Evolutionary conservation across 805 yeast genomes (phyloP).

Genomic region (Wickerhamiella galacta): DNA sequence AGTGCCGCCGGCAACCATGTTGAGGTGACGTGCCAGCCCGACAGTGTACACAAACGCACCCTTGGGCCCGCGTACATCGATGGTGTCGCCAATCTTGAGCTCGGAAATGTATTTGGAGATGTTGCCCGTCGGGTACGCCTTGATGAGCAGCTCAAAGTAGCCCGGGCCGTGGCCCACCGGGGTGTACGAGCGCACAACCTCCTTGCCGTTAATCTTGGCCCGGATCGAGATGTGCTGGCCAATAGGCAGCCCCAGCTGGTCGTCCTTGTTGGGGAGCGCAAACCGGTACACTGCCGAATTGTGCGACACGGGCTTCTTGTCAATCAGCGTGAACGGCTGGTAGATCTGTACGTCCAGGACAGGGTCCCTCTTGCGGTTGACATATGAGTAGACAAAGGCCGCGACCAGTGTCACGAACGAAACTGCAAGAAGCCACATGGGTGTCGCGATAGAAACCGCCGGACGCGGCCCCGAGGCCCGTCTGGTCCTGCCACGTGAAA

Average conservation of each 20-base stretch:
- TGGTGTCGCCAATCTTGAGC: constrained; percentile 60
- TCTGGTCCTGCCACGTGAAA: too few species aligned
- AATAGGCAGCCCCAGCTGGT: constrained; percentile 72
- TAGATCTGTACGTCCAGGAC: constrained; percentile 49
- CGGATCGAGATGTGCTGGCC: constrained; percentile 85
- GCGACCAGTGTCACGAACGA: too few species aligned
- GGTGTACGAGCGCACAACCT: constrained; percentile 72
- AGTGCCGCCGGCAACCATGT: constrained; percentile 94
- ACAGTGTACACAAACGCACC: constrained; percentile 75
- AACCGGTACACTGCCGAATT: constrained; percentile 70
- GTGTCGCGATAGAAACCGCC: too few species aligned
- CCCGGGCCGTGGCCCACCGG: constrained; percentile 62
- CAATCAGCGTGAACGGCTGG: constrained; percentile 62
- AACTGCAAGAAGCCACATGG: too few species aligned
- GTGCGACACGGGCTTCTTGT: constrained; percentile 59
- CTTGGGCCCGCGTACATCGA: constrained; percentile 62
- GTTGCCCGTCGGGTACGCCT: constrained; percentile 70
- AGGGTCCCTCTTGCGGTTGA: constrained; percentile 14
- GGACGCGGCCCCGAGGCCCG: too few species aligned
- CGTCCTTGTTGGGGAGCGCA: constrained; percentile 57
- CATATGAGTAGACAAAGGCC: background rate
- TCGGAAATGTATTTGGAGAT: constrained; percentile 59
- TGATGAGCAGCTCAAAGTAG: constrained; percentile 68
- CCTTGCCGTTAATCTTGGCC: constrained; percentile 63
- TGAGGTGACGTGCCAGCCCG: constrained; percentile 54